Evolutionary conservation across 2,329 filamentous ascomycete genomes (phyloP), one percentile per base, ranked within the genome.

Genomic region (Massarina eburnea): DNA sequence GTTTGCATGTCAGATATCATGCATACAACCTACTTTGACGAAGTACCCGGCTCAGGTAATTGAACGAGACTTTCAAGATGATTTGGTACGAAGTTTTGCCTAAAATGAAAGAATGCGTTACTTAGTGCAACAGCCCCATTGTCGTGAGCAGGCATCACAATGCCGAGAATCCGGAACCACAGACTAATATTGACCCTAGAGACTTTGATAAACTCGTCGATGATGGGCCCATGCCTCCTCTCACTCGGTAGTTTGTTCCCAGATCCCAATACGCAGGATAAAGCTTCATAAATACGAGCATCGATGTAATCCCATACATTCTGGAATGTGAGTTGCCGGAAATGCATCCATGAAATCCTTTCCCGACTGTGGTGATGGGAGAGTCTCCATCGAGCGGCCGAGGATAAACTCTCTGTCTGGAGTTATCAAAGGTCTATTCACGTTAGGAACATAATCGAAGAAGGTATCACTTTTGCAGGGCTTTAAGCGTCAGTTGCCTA

Each of bases 371-470:
- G 52, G 49, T 20, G 57, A 57, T 7, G 67, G 49, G 41, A 71
- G 67, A 35, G 58, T 64, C 40, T 43, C 35, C 30, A 43, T 34
- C 3, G 45, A 66, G 36, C 69, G 57, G 44, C 72, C 70, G 43
- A 72, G 71, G 21, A 73, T 61, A 50, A 74, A 73, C 36, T 74
- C 71, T 7, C 67, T 26, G 24, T 7, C 67, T 26, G 24, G 71
- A 67, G 22, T 63, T 59, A 46, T 74, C 71, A 43, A 74, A 64
- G n/a, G 22, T 41, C 38, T 41, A 17, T 36, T 10, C 6, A 6
- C 19, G 7, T 5, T 36, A 18, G 19, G 33, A 36, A 36, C n/a
- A 19, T 6, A 20, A 7, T 12, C 19, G 33, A 36, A 17, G n/a
- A 36, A 15, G 33, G n/a, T 4, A 12, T 12, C 17, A 17, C 15